Base-by-base conservation (phyloP, 139 green algal species). In the Tetradesmus lagerheimii region DNA sequence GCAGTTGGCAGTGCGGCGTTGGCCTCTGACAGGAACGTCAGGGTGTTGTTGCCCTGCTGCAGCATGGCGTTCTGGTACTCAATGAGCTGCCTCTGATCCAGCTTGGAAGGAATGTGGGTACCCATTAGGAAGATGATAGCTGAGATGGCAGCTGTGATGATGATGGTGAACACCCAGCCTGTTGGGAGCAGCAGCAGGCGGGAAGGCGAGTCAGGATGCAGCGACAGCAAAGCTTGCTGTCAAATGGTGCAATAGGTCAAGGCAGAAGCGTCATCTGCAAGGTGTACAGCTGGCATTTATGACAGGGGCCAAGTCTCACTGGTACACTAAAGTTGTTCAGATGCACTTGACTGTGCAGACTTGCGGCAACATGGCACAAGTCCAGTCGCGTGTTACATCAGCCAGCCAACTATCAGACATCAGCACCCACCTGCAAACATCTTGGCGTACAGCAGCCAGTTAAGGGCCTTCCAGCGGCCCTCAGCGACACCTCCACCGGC, bases 401-500 rank as follows among this genome's bases (percentile, higher is more conserved):
- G 20, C 31, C 45, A 78, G 76, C 84, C 84, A 38, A 77, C 27
- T 34, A 29, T 15, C 4, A 35, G 35, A 31, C n/a, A 79, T 23
- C 34, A 35, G 75, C 76, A 53, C 77, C 38, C 39, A 45, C 53
- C 16, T 38, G 88, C 43, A 78, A 91, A 95, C 25, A 78, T 78
- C 67, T 78, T 78, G n/a, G n/a, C 67, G n/a, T 78, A 78, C 67
- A 78, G n/a, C 11, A 12, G 23, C 50, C 74, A 86, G 89, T 89
- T 91, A 31, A 86, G 53, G 39, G 71, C 50, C 16, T 50, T 83
- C 74, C 47, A 87, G 18, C 53, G 31, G 50, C 84, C 85, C 64
- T 75, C 66, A 41, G 80, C 37, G 43, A 91, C 77, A 74, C 90
- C 85, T 9, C 34, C 89, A 45, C 89, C 89, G 37, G 81, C 81